Evolutionary conservation across 805 yeast species (phyloP), one percentile per base, ranked within the genome.

Genomic region (Wickerhamiella bombiphila): DNA sequence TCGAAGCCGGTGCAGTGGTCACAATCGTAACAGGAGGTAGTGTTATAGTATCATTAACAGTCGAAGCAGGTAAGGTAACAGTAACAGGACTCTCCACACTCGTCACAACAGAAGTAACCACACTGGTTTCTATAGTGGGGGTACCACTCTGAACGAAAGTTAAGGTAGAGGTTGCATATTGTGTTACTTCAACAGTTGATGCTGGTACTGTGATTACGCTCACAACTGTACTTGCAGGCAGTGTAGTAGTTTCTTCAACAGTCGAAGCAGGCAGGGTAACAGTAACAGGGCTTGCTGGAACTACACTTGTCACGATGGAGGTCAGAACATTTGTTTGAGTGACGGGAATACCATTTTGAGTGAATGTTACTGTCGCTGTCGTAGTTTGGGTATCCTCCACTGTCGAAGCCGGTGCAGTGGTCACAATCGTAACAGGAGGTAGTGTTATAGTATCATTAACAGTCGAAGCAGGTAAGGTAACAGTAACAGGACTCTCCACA

Each of bases 371-470:
- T n/a, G n/a, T n/a, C n/a, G n/a, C n/a, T n/a, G n/a, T n/a, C n/a
- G n/a, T n/a, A n/a, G n/a, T n/a, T n/a, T n/a, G n/a, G n/a, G n/a
- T n/a, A n/a, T n/a, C n/a, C n/a, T n/a, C n/a, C 26, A 13, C 13
- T 24, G 13, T 13, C 24, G 24, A 11, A n/a, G 6, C 11, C 13
- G 13, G 26, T 9, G 37, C 26, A 11, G 24, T n/a, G 14, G n/a
- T 17, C 14, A 14, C 9, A 24, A 13, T 19, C 7, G 37, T 25
- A 6, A 34, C 37, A 8, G 37, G 15, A 7, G 37, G 37, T 4
- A 25, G 37, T 6, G 33, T 35, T 21, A 35, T 29, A n/a, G n/a
- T n/a, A n/a, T n/a, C n/a, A n/a, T n/a, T n/a, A n/a, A 34, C 19
- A 15, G 38, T 35, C 5, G 38, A 35, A 16, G 15, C 17, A 11